Evolutionary conservation across 345 rosid species (phyloP), one percentile per base, ranked within the genome.

Genomic region (Corymbia maculata): DNA sequence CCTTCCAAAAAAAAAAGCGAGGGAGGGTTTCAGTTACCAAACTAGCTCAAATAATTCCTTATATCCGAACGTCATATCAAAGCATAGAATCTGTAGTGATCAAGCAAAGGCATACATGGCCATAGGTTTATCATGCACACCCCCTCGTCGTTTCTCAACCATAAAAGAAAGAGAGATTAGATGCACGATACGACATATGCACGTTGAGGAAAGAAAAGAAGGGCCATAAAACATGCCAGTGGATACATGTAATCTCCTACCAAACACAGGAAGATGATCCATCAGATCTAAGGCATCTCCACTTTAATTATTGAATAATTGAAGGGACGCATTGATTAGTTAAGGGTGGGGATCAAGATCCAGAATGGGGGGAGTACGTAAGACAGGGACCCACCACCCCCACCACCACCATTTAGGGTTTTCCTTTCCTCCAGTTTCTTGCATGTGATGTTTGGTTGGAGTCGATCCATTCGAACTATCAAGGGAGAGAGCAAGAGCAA

Each of bases 391-490:
- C 82, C 49, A 16, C 61, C 53, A 50, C 30, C 59, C 51, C 59
- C 86, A 49, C n/a, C n/a, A n/a, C n/a, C n/a, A n/a, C n/a, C n/a
- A n/a, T n/a, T 28, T 30, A 85, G 36, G 59, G 59, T 51, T 85
- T 19, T n/a, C 16, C 59, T 85, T 85, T 51, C 59, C 82, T 75
- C 44, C 47, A 9, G 36, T 85, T 32, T 85, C 44, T 87, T 86
- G 91, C 92, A 90, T 89, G 93, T 90, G 92, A 90, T 70, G 92
- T 89, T 92, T 90, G 89, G 86, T 85, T 89, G 86, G 90, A 70
- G 89, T 88, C 61, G 89, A 66, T 85, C 52, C 51, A 44, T 51
- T 86, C 57, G n/a, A 64, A 47, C 52, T 64, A 51, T 42, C 44
- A 12, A 85, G 85, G 88, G 19, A 45, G 19, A 45, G 26, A 55